Evolutionary conservation across 2,329 filamentous ascomycete genomes (phyloP), one percentile per base, ranked within the genome.

Genomic region (Alternaria burnsii): DNA sequence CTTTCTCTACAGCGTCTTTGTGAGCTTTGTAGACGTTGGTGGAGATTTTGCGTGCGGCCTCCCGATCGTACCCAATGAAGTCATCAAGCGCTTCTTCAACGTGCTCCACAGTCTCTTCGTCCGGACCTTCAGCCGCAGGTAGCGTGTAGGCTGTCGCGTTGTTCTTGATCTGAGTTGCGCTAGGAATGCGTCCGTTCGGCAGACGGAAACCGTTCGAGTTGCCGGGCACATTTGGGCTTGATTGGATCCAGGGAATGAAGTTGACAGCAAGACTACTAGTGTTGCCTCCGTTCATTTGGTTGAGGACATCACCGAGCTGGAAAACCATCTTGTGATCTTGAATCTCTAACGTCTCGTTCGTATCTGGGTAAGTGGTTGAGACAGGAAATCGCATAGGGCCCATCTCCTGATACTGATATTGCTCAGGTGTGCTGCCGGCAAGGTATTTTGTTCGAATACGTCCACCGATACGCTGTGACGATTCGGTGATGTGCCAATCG

Each of bases 341-440:
- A 63, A 90, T 87, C 59, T 87, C 83, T 3, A 84, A 67, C 0
- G 85, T 88, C 67, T 85, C 81, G 63, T 88, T 87, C n/a, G 82
- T 81, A 28, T 80, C 79, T 2, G 82, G 72, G 63, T 86, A 82
- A 1, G 73, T 79, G 16, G 82, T 76, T 3, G 81, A 82, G 16
- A 85, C 80, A 0, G 88, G 88, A 65, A 90, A 87, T 2, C 88
- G 80, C 87, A 90, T 90, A 0, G 87, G 86, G 0, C 88, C 88
- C 86, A 85, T 84, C 71, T 90, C 88, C 68, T 90, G 87, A 72
- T 91, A 90, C 20, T 88, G 87, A 69, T 90, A 90, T 61, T 89
- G 82, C 20, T 85, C 83, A 0, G 87, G 86, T 0, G 81, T 83
- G 5, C 83, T 85, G 4, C 84, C 85, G 3, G 83, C 83, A 2